Conservation (phyloP, 1,284 basidiomycete genomes). For the Sphaerobolus stellatus region DNA sequence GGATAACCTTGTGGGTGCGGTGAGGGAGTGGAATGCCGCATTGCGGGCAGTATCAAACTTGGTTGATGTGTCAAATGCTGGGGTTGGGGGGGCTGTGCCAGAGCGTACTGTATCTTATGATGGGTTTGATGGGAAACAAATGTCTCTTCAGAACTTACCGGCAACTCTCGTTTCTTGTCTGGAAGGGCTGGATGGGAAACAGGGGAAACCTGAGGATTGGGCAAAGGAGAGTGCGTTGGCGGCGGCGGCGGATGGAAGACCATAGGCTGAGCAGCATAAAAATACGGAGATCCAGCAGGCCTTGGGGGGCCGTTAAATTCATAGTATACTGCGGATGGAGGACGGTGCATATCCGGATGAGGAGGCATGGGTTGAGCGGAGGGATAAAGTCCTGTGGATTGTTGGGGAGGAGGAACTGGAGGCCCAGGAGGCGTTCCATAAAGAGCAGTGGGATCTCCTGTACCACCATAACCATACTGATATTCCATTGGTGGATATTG, state of each 20-base stretch:
- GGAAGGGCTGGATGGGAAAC: slow-evolving; percentile 34
- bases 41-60: slow-evolving; percentile 40
- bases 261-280: slow-evolving; percentile 55
- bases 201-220: slow-evolving; percentile 43
- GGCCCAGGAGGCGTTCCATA: slow-evolving; percentile 49
- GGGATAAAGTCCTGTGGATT: slow-evolving; percentile 50
- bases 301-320: slow-evolving; percentile 53
- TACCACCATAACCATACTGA: slow-evolving; percentile 49
- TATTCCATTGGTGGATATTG: slow-evolving; percentile 49
- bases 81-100: slow-evolving; percentile 45
- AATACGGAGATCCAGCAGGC: slow-evolving; percentile 56
- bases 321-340: slow-evolving; percentile 57
- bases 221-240: slow-evolving; percentile 51
- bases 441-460: slow-evolving; percentile 46
- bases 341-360: slow-evolving; percentile 42
- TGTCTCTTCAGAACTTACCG: slow-evolving; percentile 40
- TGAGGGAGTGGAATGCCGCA: slow-evolving; percentile 41
- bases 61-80: slow-evolving; percentile 42
- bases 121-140: slow-evolving; percentile 11
- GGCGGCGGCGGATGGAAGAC: slow-evolving; percentile 57
- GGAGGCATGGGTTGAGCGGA: slow-evolving; percentile 45
- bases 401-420: slow-evolving; percentile 37
- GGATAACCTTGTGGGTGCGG: slow-evolving; percentile 39
- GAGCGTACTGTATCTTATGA: slow-evolving; percentile 41
- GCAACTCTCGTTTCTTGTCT: slow-evolving; percentile 61